These are phyloP conservation scores for Neurospora sp. DNA, from an alignment of 495 filamentous ascomycete genomes.

Conservation along the genomic window DNA sequence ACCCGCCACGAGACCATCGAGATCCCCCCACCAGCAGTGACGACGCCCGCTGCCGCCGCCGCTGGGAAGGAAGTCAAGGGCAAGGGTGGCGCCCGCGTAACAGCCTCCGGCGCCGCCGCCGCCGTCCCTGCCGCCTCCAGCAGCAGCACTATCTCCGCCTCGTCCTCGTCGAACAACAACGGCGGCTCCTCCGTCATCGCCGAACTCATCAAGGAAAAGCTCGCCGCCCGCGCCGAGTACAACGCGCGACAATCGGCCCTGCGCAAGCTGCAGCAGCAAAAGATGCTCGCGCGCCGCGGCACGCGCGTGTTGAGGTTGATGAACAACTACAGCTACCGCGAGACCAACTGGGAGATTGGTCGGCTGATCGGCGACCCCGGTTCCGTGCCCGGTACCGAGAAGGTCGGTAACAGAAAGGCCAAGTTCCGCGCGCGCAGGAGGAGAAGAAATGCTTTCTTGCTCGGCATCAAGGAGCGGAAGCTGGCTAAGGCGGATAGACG, in stretches of 20 bases:
- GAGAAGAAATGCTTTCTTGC: slow-evolving; percentile 10
- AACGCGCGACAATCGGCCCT: slow-evolving; percentile 25
- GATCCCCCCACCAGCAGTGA: background rate
- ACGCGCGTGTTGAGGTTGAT: slow-evolving; percentile 42
- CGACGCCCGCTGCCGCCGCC: background rate
- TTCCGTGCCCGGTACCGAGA: slow-evolving; percentile 18
- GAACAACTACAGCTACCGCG: slow-evolving; percentile 68
- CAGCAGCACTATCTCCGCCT: background rate
- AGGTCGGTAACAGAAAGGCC: slow-evolving; percentile 16
- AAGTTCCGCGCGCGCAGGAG: slow-evolving; percentile 20
- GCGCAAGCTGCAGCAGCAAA: slow-evolving; percentile 8
- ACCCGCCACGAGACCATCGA: slow-evolving; percentile 28
- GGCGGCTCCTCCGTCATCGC: slow-evolving; percentile 17
- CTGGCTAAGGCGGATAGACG: slow-evolving; percentile 15
- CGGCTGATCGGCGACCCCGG: slow-evolving; percentile 27
- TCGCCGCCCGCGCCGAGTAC: slow-evolving; percentile 20
- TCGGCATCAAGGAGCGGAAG: slow-evolving; percentile 14
- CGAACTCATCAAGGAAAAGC: slow-evolving; percentile 29
- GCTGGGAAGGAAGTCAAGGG: background rate
- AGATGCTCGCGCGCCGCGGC: slow-evolving; percentile 17
- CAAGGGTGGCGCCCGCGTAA: background rate
- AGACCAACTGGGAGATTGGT: slow-evolving; percentile 81
- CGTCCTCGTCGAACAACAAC: background rate
- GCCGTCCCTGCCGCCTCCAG: background rate
- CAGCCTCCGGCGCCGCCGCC: background rate